Evolutionary conservation across 805 yeast genomes (phyloP).

Genomic region (Vanderwaltozyma verrucispora): DNA sequence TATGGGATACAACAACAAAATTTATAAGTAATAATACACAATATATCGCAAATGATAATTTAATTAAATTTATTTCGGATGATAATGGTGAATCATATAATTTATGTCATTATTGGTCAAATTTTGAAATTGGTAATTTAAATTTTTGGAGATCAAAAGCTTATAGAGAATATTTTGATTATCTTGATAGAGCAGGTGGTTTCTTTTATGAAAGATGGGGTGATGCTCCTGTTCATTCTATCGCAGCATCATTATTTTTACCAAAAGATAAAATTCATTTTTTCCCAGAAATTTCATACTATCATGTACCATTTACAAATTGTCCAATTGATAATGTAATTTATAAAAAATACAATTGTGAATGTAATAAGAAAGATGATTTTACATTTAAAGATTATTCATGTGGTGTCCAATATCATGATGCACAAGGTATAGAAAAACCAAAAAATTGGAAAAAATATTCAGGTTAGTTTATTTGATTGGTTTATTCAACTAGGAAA

Average conservation of each 20-base stretch:
- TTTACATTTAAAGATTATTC: slow-evolving; percentile 63
- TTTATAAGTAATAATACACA: slow-evolving; percentile 54
- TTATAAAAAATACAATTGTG: slow-evolving; percentile 54
- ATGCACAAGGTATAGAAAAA: slow-evolving; percentile 39
- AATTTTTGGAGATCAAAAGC: slow-evolving; percentile 64
- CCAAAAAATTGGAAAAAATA: slow-evolving; percentile 51
- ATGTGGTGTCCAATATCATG: slow-evolving; percentile 54
- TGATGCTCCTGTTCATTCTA: slow-evolving; percentile 81
- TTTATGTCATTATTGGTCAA: slow-evolving; percentile 82
- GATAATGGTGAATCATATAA: slow-evolving; percentile 65
- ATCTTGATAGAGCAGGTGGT: slow-evolving; percentile 64
- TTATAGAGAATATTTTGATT: slow-evolving; percentile 55
- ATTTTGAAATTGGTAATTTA: slow-evolving; percentile 71
- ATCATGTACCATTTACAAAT: slow-evolving; percentile 62
- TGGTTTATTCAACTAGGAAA: not conserved
- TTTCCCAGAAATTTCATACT: slow-evolving; percentile 74
- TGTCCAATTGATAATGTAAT: slow-evolving; percentile 61
- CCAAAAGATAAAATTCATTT: slow-evolving; percentile 56
- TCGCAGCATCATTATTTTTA: slow-evolving; percentile 66
- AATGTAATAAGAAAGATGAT: slow-evolving; percentile 62
- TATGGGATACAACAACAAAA: slow-evolving; percentile 63
- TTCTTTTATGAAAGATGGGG: slow-evolving; percentile 90
- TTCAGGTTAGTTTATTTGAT: not conserved
- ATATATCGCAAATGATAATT: slow-evolving; percentile 43
- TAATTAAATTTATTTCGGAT: slow-evolving; percentile 61